Base-by-base conservation (phyloP, 441 rosid genomes). In the Melastoma candidum region DNA sequence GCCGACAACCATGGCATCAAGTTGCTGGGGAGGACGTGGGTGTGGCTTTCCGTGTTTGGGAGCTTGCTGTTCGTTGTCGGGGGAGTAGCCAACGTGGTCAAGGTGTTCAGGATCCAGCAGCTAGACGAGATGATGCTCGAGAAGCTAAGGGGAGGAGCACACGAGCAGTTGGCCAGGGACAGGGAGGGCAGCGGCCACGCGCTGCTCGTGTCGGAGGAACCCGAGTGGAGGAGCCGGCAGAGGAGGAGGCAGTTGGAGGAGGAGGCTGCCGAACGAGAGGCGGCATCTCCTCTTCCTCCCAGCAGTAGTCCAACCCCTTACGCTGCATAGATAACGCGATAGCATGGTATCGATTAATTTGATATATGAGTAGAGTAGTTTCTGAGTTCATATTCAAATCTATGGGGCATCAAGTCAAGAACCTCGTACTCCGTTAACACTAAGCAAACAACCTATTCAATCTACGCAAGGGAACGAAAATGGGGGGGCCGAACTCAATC, bases 141-240 rank as follows among this genome's bases (percentile, higher is more conserved):
- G 81, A 90, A 84, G 62, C 66, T 84, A 22, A 58, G 89, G 0
- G 92, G 95, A 51, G 87, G 89, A 57, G 95, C 87, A 2, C 85
- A 79, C 10, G 87, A 79, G 56, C 57, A 71, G 24, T 67, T 84
- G 62, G 27, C 70, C 12, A 64, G 46, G 27, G 77, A 36, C 11
- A 75, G 83, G 60, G 97, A 90, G 47, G 84, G 41, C 8, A 36
- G 41, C 41, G 8, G 85, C 7, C 75, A 67, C 0, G 58, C 68
- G 17, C 88, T 89, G 4, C 80, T 84, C 13, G 74, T 90, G 22
- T 62, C 48, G n/a, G 83, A 75, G 49, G 54, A 51, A 26, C 11
- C 10, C 4, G 80, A 79, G 58, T 71, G 63, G 14, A 48, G 74
- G 59, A 68, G 71, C 57, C 66, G 79, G 47, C 61, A 64, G 3